These are phyloP conservation scores for Oligophagozyma castellii DNA, from an alignment of 1,139 yeast genomes.

Conservation along the genomic window DNA sequence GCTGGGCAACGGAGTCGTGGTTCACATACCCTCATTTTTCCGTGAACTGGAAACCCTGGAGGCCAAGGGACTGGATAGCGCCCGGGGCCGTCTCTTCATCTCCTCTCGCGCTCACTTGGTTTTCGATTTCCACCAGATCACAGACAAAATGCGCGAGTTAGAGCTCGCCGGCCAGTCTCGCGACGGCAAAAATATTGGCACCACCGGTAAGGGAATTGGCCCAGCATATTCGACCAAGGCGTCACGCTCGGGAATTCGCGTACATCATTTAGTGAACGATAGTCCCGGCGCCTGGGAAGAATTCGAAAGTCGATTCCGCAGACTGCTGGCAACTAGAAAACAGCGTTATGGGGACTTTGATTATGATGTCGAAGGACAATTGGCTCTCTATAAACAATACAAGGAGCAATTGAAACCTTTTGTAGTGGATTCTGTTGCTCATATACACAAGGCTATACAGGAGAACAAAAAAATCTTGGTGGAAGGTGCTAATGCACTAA, in stretches of 20 bases:
- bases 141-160: constrained; percentile 88
- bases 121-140: constrained; percentile 94
- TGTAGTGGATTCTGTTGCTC: constrained; percentile 85
- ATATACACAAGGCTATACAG: constrained; percentile 73
- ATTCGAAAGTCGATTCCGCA: constrained; percentile 63
- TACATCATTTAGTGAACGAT: constrained; percentile 85
- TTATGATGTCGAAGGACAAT: constrained; percentile 70
- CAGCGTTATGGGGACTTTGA: constrained; percentile 91
- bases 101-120: constrained; percentile 94
- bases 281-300: constrained; percentile 90
- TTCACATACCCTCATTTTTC: constrained; percentile 89
- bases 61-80: constrained; percentile 55
- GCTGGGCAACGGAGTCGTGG: constrained; percentile 93
- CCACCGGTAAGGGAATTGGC: constrained; percentile 98
- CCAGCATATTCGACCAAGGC: constrained; percentile 97
- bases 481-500: constrained; percentile 97
- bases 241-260: constrained; percentile 91
- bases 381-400: constrained; percentile 60
- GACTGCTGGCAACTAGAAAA: constrained; percentile 67
- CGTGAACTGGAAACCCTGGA: constrained; percentile 72
- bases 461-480: constrained; percentile 75
- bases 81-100: constrained; percentile 70
- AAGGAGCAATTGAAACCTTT: constrained; percentile 71
- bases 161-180: constrained; percentile 50
- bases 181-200: constrained; percentile 86